Evolutionary conservation across 2,329 filamentous ascomycete genomes (phyloP).

Genomic region (Botrytis paeoniae): DNA sequence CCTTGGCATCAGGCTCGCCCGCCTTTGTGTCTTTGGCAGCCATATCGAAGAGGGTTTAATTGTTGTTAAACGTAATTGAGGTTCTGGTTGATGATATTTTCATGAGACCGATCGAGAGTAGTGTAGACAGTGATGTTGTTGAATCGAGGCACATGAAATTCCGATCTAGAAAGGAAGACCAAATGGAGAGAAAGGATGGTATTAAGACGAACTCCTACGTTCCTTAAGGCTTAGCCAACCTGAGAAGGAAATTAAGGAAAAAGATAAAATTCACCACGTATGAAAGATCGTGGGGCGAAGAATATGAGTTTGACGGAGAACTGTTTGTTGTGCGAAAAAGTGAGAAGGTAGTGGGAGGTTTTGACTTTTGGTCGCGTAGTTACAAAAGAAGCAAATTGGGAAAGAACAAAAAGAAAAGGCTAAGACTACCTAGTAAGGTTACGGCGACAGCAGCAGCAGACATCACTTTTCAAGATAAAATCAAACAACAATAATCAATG

Average conservation of each 20-base stretch:
- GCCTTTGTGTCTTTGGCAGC: background rate
- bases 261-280: background rate
- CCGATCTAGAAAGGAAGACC: background rate
- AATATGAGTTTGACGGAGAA: background rate
- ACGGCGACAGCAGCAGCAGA: background rate
- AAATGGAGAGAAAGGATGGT: background rate
- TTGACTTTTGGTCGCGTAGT: background rate
- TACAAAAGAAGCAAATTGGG: background rate
- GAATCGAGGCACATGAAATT: background rate
- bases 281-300: background rate
- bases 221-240: too few relatives aligned
- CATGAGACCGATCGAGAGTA: too few relatives aligned
- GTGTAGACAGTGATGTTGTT: background rate
- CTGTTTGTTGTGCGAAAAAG: background rate
- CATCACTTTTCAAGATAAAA: background rate
- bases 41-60: background rate
- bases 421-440: background rate
- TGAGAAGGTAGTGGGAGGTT: background rate
- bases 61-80: too few relatives aligned
- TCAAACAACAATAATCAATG: background rate
- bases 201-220: background rate
- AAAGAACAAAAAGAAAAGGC: background rate
- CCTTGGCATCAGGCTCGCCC: background rate
- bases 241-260: background rate
- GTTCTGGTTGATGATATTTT: background rate